A percentile compares a stretch with the other conserved stretches of the same genome.
phyloP scores from a whole-genome alignment of 306 rosid species.

The Pueraria montana region DNA sequence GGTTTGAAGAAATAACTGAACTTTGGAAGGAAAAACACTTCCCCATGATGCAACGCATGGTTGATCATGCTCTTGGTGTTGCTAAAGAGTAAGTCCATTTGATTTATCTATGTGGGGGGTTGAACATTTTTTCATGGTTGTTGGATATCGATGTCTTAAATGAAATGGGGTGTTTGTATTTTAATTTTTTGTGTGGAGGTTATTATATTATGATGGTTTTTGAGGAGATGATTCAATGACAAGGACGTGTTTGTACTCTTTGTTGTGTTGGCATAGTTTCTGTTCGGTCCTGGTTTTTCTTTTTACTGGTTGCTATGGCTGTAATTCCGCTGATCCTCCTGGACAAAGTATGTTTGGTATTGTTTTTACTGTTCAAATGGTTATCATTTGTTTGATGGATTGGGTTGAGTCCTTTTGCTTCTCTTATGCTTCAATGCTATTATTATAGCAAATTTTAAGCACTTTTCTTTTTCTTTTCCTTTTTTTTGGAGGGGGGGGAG shows the following conservation, averaged over 20 bases:
- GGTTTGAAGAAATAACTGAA: constrained; percentile 15
- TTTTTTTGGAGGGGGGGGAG: neutral
- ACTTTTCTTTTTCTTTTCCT: too few species aligned
- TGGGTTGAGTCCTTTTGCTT: constrained; percentile 7
- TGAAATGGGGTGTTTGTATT: constrained; percentile 12
- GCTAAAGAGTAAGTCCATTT: constrained; percentile 77
- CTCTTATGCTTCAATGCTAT: neutral
- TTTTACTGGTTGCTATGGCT: neutral
- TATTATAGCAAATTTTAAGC: neutral
- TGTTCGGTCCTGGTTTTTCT: neutral
- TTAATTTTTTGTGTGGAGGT: neutral
- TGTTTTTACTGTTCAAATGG: constrained; percentile 26
- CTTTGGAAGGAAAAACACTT: constrained; percentile 23
- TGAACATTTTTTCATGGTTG: neutral
- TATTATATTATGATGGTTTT: constrained; percentile 20
- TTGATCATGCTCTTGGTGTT: constrained; percentile 75
- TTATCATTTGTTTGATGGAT: constrained; percentile 27
- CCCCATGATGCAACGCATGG: constrained; percentile 68
- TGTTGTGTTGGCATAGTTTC: neutral
- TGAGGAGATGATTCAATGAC: constrained; percentile 16
- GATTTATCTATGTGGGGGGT: neutral
- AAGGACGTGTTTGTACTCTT: neutral
- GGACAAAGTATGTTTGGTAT: constrained; percentile 14
- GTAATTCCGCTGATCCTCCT: constrained; percentile 14
- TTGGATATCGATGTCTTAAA: constrained; percentile 17